Conservation (phyloP, 306 rosid species). For the Gastrolobium villosum region DNA sequence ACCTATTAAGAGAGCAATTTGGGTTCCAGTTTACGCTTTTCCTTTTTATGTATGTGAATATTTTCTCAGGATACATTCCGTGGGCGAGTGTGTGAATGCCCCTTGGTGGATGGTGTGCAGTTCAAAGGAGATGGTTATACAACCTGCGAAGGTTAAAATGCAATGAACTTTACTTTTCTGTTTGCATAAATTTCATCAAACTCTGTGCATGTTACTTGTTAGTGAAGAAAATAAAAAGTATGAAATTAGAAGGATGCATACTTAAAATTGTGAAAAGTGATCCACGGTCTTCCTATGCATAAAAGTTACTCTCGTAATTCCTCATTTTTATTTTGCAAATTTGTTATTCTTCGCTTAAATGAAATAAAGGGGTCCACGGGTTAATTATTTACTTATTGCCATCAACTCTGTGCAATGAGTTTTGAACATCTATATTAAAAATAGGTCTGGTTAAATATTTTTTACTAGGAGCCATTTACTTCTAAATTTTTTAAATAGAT, state of each 20-base stretch:
- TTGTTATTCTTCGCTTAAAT: neutral
- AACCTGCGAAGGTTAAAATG: constrained; percentile 77
- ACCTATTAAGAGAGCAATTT: constrained; percentile 26
- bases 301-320: neutral
- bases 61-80: constrained; percentile 92
- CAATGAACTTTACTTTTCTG: neutral
- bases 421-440: neutral
- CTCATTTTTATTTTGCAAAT: constrained; percentile 20
- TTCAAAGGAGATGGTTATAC: constrained; percentile 99
- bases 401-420: neutral
- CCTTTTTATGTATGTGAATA: constrained; percentile 37
- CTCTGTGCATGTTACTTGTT: constrained; percentile 29
- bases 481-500: neutral
- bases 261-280: constrained; percentile 18
- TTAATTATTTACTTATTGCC: constrained; percentile 11
- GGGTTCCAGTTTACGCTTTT: constrained; percentile 11
- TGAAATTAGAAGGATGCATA: constrained; percentile 1
- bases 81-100: constrained; percentile 98
- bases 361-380: neutral
- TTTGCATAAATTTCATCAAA: constrained; percentile 20
- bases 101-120: constrained; percentile 95
- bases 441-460: neutral
- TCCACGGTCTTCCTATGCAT: neutral
- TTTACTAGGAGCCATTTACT: neutral
- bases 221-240: constrained; percentile 12